phyloP scores from a whole-genome alignment of 2,329 filamentous ascomycete species.

The Microcyclospora pomicola region DNA sequence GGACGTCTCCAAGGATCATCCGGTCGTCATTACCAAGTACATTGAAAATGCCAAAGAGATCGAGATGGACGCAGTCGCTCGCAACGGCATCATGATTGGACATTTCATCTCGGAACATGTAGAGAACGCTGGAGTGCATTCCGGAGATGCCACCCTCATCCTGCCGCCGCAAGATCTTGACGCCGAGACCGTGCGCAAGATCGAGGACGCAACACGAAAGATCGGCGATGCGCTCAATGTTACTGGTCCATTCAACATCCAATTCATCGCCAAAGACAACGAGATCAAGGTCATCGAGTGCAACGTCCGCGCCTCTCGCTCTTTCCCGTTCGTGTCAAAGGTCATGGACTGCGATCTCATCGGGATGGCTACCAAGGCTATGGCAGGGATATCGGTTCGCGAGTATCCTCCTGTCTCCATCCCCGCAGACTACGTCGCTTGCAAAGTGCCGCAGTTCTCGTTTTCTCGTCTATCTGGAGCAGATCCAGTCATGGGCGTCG shows the following conservation, averaged over 20 bases:
- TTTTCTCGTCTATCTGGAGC: slow-evolving; percentile 95
- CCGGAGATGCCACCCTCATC: slow-evolving; percentile 91
- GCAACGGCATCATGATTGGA: slow-evolving; percentile 75
- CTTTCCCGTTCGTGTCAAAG: slow-evolving; percentile 97
- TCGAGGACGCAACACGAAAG: slow-evolving; percentile 89
- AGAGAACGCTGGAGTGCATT: slow-evolving; percentile 96
- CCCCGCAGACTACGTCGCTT: slow-evolving; percentile 71
- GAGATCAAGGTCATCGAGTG: slow-evolving; percentile 99
- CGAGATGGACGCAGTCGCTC: slow-evolving; percentile 96
- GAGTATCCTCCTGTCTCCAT: slow-evolving; percentile 70
- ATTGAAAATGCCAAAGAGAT: slow-evolving; percentile 99
- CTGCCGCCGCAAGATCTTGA: slow-evolving; percentile 88
- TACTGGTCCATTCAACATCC: slow-evolving; percentile 95
- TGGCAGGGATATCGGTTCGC: slow-evolving; percentile 68
- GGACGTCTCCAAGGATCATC: slow-evolving; percentile 87
- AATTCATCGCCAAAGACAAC: slow-evolving; percentile 99
- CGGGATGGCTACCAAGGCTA: slow-evolving; percentile 96
- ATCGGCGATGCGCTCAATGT: slow-evolving; percentile 90
- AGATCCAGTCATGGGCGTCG: slow-evolving; percentile 89
- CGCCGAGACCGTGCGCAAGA: slow-evolving; percentile 72
- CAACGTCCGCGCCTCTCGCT: slow-evolving; percentile 90
- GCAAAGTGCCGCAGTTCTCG: slow-evolving; percentile 98
- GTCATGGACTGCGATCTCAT: slow-evolving; percentile 96
- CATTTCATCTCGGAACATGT: slow-evolving; percentile 99
- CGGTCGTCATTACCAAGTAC: slow-evolving; percentile 98